Evolutionary conservation across 2,329 filamentous ascomycete genomes (phyloP).

Genomic region (Neonectria hederae): DNA sequence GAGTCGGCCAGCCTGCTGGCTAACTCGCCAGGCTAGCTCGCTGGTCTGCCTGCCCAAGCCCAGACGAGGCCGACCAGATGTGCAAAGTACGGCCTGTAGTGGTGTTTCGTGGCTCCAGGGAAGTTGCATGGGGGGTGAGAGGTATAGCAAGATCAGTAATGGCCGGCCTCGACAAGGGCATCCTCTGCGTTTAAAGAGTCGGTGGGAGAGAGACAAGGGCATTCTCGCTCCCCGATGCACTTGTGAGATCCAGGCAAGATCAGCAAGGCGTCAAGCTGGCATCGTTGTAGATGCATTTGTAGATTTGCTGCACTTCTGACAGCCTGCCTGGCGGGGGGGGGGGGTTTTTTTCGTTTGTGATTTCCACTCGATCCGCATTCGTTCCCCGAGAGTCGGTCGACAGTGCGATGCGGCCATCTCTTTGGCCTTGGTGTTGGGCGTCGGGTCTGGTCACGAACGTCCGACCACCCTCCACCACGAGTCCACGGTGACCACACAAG

Average conservation of each 20-base stretch:
- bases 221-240: constrained; percentile 1
- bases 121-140: constrained; percentile 5
- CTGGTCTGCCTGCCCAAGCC: constrained; percentile 5
- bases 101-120: constrained; percentile 17
- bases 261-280: constrained; percentile 5
- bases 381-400: neutral
- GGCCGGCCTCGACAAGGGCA: constrained; percentile 5
- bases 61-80: constrained; percentile 17
- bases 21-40: neutral
- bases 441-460: constrained; percentile 8
- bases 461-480: constrained; percentile 15
- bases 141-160: constrained; percentile 13
- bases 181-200: constrained; percentile 11
- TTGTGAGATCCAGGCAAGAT: neutral
- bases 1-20: constrained; percentile 2
- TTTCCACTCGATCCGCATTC: neutral
- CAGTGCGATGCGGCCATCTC: constrained; percentile 1
- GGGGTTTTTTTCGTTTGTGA: neutral
- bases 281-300: neutral
- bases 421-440: constrained; percentile 8
- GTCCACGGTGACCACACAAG: neutral
- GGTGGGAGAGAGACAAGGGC: constrained; percentile 7
- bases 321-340: neutral
- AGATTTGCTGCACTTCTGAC: constrained; percentile 4
- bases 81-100: constrained; percentile 9